Evolutionary conservation across 1,284 basidiomycete species (phyloP).

Genomic region (Gomphus bonarii): DNA sequence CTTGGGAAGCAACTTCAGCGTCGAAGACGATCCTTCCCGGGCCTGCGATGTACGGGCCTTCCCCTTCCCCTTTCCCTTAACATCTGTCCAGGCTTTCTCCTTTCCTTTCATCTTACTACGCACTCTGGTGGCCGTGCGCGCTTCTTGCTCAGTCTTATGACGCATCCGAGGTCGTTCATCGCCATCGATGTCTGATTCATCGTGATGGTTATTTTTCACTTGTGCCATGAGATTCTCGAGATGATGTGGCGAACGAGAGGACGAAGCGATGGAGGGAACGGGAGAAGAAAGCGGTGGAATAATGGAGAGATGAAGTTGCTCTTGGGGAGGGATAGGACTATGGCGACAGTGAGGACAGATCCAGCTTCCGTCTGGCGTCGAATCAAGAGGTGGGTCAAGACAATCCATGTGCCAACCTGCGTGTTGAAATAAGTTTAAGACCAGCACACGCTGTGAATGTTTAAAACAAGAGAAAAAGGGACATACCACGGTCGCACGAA

Average conservation of each 20-base stretch:
- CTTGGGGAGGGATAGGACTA: constrained; percentile 17
- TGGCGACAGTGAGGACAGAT: constrained; percentile 55
- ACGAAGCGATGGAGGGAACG: background rate
- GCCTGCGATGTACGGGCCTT: background rate
- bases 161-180: background rate
- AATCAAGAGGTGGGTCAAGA: constrained; percentile 61
- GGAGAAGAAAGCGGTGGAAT: background rate
- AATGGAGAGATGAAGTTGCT: background rate
- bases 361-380: constrained; percentile 69
- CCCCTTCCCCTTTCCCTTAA: constrained; percentile 5
- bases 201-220: constrained; percentile 3
- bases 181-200: background rate
- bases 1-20: background rate
- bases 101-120: background rate
- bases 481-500: constrained; percentile 79
- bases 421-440: constrained; percentile 13
- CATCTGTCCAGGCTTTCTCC: background rate
- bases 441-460: too few relatives aligned
- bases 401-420: constrained; percentile 89
- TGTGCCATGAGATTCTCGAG: constrained; percentile 15
- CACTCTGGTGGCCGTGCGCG: background rate
- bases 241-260: background rate
- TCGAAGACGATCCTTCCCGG: background rate
- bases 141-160: background rate
- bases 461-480: background rate